Evolutionary conservation across 352 stramenopile genomes (phyloP), one percentile per base, ranked within the genome.

Genomic region (Salisapilia sapeloensis): DNA sequence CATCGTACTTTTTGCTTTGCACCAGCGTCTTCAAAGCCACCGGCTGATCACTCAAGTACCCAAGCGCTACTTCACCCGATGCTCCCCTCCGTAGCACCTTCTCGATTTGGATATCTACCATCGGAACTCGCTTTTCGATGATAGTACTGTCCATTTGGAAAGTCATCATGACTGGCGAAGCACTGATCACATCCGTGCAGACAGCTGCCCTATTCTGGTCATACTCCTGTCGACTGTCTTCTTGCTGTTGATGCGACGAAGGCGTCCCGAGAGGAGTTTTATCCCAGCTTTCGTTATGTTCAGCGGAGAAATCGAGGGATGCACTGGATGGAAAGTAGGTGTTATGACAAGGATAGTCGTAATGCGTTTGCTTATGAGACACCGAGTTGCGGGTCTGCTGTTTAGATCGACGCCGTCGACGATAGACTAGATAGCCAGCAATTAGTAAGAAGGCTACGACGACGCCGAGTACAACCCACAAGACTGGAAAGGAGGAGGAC

Each of bases 61-160:
- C 59, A 24, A 58, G 32, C 11, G 58, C 49, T n/a, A 78, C 50
- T 25, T 78, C 59, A 13, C 48, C 53, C 14, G 46, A 53, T 7
- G 41, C 48, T 1, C 58, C 54, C 11, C 54, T 52, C 31, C 43
- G 64, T 33, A 60, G 34, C 36, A 64, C 27, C 33, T 48, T 42
- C 34, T 48, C 43, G 17, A 59, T 54, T 25, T 50, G 39, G 1
- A 79, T 48, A 32, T 79, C 60, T n/a, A 65, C 41, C 33, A 72
- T 64, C 1, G 60, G 57, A 9, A 75, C 55, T 10, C 63, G 53
- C 29, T 72, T 54, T 14, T 50, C 26, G 16, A 59, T 29, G 5
- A 79, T 42, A 5, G 57, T n/a, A 6, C 48, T 42, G 22, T 79
- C 55, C 18, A 44, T 66, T 35, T 74, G 51, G 38, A 78, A 78